Evolutionary conservation across 164 flowering plant species (phyloP).

Genomic region (Amborella trichopoda): DNA sequence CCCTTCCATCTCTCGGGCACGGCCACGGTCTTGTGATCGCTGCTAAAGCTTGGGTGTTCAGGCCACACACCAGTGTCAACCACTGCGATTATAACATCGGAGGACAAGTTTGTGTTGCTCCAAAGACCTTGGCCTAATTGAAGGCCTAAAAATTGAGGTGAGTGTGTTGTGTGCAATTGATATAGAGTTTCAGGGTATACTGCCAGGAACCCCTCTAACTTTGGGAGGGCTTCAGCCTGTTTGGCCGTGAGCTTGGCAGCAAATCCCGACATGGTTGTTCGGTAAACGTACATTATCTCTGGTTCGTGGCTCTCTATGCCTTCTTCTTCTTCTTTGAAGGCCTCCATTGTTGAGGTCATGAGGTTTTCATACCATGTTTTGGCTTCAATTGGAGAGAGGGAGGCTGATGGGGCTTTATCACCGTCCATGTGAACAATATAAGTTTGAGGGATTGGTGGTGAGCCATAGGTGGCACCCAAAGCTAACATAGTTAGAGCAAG

Average conservation of each 20-base stretch:
- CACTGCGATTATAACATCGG: conserved; percentile 55
- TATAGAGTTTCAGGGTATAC: conserved; percentile 40
- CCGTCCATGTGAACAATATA: conserved; percentile 63
- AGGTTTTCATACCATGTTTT: conserved; percentile 32
- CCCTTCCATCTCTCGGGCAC: conserved; percentile 71
- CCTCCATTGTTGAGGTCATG: conserved; percentile 23
- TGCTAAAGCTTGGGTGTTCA: conserved; percentile 53
- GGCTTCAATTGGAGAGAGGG: conserved; percentile 10
- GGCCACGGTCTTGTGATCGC: conserved; percentile 56
- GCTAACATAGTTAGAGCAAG: too few relatives aligned
- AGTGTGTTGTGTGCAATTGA: conserved; percentile 56
- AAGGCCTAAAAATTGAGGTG: conserved; percentile 68
- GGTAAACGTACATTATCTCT: conserved; percentile 44
- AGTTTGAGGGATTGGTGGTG: too few relatives aligned
- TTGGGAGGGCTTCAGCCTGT: conserved; percentile 26
- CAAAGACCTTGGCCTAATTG: conserved; percentile 45
- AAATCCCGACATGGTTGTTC: conserved; percentile 45
- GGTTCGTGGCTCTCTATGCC: conserved; percentile 13
- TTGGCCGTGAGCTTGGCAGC: conserved; percentile 46
- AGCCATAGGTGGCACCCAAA: too few relatives aligned
- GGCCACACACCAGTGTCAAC: conserved; percentile 87
- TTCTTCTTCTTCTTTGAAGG: conserved; percentile 6
- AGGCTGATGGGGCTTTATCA: conserved; percentile 19
- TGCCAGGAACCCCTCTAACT: conserved; percentile 39
- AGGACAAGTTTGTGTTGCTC: conserved; percentile 22